Percentiles rank a stretch among this genome's conserved stretches.
Conservation (phyloP, 1,284 basidiomycete species). For the Boletellus deceptivus region DNA sequence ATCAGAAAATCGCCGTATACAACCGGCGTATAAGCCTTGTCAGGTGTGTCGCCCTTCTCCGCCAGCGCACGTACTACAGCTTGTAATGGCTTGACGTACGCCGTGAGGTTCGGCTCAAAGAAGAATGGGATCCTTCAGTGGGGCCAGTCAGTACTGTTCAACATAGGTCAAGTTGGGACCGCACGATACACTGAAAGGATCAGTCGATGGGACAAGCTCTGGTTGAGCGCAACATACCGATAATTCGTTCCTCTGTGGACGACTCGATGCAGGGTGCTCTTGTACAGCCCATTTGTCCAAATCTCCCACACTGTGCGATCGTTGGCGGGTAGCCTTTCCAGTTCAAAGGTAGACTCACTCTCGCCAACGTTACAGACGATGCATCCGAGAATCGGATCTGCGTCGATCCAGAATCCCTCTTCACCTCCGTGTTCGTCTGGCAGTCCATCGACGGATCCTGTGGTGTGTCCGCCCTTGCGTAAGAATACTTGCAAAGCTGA, state of each 20-base stretch:
- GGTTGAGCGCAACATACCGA: constrained; percentile 43
- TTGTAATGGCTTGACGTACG: constrained; percentile 57
- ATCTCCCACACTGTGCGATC: constrained; percentile 75
- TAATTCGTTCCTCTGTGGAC: constrained; percentile 71
- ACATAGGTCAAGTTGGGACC: not conserved
- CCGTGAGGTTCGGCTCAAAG: constrained; percentile 80
- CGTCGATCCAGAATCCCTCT: constrained; percentile 73
- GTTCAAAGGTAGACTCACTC: constrained; percentile 48
- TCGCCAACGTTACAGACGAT: constrained; percentile 83
- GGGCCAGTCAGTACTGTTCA: constrained; percentile 4
- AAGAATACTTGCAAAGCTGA: constrained; percentile 81
- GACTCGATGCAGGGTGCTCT: constrained; percentile 75
- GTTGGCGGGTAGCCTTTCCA: constrained; percentile 3
- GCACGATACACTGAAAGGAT: constrained; percentile 52
- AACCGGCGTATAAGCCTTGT: constrained; percentile 43
- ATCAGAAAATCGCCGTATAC: constrained; percentile 75
- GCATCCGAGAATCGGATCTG: constrained; percentile 74
- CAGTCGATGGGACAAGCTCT: not conserved
- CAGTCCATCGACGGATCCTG: constrained; percentile 38
- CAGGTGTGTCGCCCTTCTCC: constrained; percentile 20
- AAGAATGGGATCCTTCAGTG: constrained; percentile 72
- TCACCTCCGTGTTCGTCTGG: constrained; percentile 51
- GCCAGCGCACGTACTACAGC: constrained; percentile 47
- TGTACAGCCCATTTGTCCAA: constrained; percentile 81
- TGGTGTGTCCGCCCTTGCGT: constrained; percentile 39